These are phyloP conservation scores for Microdochium nivale DNA, from an alignment of 2,329 filamentous ascomycete species.

Conservation along the genomic window DNA sequence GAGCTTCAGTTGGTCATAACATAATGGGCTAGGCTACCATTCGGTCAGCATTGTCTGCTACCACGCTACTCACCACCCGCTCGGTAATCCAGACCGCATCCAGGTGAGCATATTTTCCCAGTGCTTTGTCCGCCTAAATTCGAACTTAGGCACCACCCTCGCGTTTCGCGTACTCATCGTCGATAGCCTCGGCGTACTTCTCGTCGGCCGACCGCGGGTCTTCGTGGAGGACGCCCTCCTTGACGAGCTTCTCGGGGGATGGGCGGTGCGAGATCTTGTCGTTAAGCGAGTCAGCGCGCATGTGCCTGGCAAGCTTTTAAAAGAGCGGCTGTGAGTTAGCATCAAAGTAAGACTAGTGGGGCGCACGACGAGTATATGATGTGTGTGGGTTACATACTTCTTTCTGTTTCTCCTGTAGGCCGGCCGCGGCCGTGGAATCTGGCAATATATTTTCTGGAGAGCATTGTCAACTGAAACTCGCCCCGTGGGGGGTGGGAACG, in stretches of 20 bases:
- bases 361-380: too few species aligned
- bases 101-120: too few species aligned
- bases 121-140: background rate
- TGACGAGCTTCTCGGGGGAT: constrained; percentile 64
- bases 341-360: too few species aligned
- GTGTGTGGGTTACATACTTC: constrained; percentile 38
- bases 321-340: background rate
- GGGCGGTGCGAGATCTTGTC: constrained; percentile 78
- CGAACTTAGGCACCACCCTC: constrained; percentile 48
- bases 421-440: constrained; percentile 66
- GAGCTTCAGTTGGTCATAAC: too few species aligned
- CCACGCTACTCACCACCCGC: too few species aligned
- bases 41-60: too few species aligned
- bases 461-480: constrained; percentile 9
- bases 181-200: constrained; percentile 52
- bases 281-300: constrained; percentile 79
- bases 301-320: constrained; percentile 65
- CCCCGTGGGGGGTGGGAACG: constrained; percentile 1
- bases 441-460: constrained; percentile 75
- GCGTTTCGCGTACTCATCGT: constrained; percentile 55
- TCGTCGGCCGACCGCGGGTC: constrained; percentile 51
- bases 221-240: constrained; percentile 69
- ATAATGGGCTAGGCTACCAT: too few species aligned
- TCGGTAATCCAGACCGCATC: background rate
- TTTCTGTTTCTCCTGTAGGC: constrained; percentile 70